Conservation (phyloP, 73 alveolate genomes). For the Tetrahymena malaccensis region DNA sequence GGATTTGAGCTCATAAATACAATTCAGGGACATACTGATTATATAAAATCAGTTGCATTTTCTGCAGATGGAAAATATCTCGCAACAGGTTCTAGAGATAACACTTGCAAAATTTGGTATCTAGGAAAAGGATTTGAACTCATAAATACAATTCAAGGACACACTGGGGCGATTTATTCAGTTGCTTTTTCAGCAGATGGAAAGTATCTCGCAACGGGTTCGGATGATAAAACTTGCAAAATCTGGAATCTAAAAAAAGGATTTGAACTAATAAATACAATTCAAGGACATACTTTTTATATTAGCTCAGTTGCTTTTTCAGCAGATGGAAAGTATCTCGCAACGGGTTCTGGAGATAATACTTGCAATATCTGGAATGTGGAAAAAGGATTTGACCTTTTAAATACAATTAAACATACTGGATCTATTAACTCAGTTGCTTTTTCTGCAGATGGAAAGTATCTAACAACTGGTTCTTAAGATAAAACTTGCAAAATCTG, state of each 20-base stretch:
- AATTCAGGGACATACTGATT: background rate
- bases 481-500: too few species aligned
- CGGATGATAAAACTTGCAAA: too few species aligned
- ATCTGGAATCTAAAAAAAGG: background rate
- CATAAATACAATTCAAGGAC: background rate
- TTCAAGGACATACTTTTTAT: background rate
- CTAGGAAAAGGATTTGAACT: background rate
- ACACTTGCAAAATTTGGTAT: background rate
- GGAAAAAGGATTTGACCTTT: too few species aligned
- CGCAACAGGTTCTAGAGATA: too few species aligned
- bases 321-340: background rate
- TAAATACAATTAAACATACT: too few species aligned
- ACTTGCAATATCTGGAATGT: too few species aligned
- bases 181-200: background rate
- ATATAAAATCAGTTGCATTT: background rate
- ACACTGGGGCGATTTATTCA: background rate
- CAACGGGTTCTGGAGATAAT: too few species aligned
- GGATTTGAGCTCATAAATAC: background rate
- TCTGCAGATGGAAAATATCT: too few species aligned
- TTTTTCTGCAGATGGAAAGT: too few species aligned
- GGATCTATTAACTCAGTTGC: too few species aligned
- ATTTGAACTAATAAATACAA: background rate
- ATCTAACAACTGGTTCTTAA: too few species aligned
- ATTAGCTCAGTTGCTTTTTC: background rate
- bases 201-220: too few species aligned